Base-by-base conservation (phyloP, 345 rosid genomes). In the Turritis glabra region DNA sequence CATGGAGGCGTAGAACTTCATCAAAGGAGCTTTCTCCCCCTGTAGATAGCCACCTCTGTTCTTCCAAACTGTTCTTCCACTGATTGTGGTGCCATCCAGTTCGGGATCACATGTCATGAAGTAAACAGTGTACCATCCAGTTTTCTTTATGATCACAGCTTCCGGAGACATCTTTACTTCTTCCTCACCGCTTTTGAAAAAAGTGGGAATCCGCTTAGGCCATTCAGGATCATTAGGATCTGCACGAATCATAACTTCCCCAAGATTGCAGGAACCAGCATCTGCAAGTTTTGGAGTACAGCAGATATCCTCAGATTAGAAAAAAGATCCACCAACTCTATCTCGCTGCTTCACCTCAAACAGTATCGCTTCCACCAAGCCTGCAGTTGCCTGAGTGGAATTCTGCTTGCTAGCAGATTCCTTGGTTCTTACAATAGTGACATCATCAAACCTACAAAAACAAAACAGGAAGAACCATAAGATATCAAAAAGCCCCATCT, bases 41-140 rank as follows among this genome's bases (percentile, higher is more conserved):
- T 89, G 97, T 70, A 92, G 72, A 85, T 89, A 92, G 48, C 93
- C 96, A 79, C 76, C 62, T 41, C 86, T 92, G 71, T 87, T 89
- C 86, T 88, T 89, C 96, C 97, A 92, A 18, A 92, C 81, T 0
- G 93, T 87, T 72, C 87, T 88, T 53, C 97, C 96, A 80, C 81
- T 84, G 40, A 92, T 86, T 71, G 84, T 33, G 17, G 89, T 87
- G 43, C 89, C 92, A 64, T 78, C 57, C 35, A 92, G 84, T 54
- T 83, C 81, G 3, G 87, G 89, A 75, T 89, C 86, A 30, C 97
- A 92, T 43, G 80, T 81, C 90, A 88, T 85, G 71, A 92, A 92
- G 77, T 89, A 89, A 10, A 92, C 84, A 71, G 86, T 85, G 81
- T 89, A 92, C 88, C 85, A 85, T 41, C 96, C 97, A 15, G 93